phyloP scores from a whole-genome alignment of 441 rosid species.

The Adansonia gregorii region DNA sequence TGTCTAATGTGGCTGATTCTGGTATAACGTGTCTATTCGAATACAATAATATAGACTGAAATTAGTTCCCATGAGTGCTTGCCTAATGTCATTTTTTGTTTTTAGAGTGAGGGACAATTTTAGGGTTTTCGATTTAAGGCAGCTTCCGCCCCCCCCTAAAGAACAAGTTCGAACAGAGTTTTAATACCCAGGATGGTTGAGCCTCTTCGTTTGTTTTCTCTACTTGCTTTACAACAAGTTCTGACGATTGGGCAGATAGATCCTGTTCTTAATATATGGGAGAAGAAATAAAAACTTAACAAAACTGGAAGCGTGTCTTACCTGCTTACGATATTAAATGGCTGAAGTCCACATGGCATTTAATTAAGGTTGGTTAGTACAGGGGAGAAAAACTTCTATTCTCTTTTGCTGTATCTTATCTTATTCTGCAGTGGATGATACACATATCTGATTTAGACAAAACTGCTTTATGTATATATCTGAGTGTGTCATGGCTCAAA shows the following conservation, averaged over 20 bases:
- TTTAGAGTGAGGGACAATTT: not conserved
- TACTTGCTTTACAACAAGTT: not conserved
- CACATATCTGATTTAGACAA: not conserved
- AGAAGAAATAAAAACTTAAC: not conserved
- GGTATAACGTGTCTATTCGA: not conserved
- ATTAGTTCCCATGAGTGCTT: not conserved
- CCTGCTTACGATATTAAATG: conserved; percentile 6
- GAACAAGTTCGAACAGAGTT: not conserved
- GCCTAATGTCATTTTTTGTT: not conserved
- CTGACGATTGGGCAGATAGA: not conserved
- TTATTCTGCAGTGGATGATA: not conserved
- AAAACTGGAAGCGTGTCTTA: not conserved
- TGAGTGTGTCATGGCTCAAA: not conserved
- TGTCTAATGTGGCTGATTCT: not conserved
- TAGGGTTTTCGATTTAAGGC: not conserved
- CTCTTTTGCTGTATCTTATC: not conserved
- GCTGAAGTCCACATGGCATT: not conserved
- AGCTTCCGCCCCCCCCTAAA: not conserved
- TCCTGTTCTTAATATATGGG: not conserved
- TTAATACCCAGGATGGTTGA: not conserved
- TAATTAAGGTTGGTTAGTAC: not conserved
- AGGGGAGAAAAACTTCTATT: not conserved
- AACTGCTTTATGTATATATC: not conserved
- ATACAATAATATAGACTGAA: not conserved
- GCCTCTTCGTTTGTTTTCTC: conserved; percentile 2